A percentile compares a stretch with the other conserved stretches of the same genome.
Evolutionary conservation across 345 rosid genomes (phyloP).

Genomic region (Leavenworthia alabamica): DNA sequence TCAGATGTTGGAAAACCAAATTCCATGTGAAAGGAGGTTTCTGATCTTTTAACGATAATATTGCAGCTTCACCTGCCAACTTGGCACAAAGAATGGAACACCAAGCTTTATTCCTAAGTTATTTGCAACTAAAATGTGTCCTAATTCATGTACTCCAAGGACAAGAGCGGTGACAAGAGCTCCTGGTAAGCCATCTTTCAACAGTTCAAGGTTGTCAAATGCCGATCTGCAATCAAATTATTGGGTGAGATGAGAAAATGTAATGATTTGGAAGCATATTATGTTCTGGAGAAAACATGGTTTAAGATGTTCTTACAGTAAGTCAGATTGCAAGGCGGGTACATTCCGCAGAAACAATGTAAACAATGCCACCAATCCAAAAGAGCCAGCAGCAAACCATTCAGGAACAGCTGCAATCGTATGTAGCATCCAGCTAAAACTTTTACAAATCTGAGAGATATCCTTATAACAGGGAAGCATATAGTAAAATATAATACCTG

Average conservation of each 20-base stretch:
- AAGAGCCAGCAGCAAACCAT: slow-evolving; percentile 96
- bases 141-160: slow-evolving; percentile 73
- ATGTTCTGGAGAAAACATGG: slow-evolving; percentile 2
- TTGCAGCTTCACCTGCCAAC: slow-evolving; percentile 79
- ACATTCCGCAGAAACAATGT: slow-evolving; percentile 87
- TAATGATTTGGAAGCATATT: neutral
- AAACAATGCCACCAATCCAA: slow-evolving; percentile 75
- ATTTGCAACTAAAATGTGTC: slow-evolving; percentile 67
- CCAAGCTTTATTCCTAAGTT: slow-evolving; percentile 65
- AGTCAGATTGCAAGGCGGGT: slow-evolving; percentile 74
- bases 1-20: slow-evolving; percentile 14
- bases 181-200: slow-evolving; percentile 79
- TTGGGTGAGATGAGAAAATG: neutral
- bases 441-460: neutral
- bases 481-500: slow-evolving; percentile 48
- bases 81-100: slow-evolving; percentile 89
- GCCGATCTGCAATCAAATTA: slow-evolving; percentile 48
- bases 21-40: neutral
- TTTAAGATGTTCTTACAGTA: slow-evolving; percentile 49
- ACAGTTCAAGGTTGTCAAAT: slow-evolving; percentile 64
- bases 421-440: neutral
- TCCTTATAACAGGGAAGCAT: neutral
- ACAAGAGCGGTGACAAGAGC: slow-evolving; percentile 72
- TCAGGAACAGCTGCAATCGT: slow-evolving; percentile 78
- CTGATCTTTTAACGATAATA: neutral